Conservation (phyloP, 2,329 filamentous ascomycete species). For the Exophiala oligosperma region DNA sequence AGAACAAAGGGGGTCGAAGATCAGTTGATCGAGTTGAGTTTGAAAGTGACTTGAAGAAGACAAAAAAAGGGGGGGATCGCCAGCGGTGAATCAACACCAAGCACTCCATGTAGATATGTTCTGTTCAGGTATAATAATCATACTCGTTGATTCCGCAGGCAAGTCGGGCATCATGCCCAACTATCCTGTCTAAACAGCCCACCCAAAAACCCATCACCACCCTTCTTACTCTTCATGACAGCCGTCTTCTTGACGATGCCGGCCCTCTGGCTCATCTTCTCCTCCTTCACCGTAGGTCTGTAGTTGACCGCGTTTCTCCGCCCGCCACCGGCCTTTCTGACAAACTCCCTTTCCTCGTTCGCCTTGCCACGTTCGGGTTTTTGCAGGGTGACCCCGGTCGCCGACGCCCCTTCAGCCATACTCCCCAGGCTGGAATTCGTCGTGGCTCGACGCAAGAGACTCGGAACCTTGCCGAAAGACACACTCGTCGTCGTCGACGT, state of each 20-base stretch:
- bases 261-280: conserved; percentile 29
- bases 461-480: conserved; percentile 23
- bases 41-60: too few relatives aligned
- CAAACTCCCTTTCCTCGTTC: conserved; percentile 27
- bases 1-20: conserved; percentile 14
- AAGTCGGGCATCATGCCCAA: conserved; percentile 9
- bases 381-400: conserved; percentile 26
- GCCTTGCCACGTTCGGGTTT: conserved; percentile 28
- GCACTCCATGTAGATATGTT: too few relatives aligned
- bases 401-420: conserved; percentile 25
- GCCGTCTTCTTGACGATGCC: conserved; percentile 25
- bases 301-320: conserved; percentile 30
- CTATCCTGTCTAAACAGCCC: conserved; percentile 24
- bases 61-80: too few relatives aligned
- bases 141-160: background rate
- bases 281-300: conserved; percentile 25
- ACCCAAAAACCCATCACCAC: conserved; percentile 22
- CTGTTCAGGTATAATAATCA: too few relatives aligned
- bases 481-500: conserved; percentile 8
- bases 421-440: conserved; percentile 28
- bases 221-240: conserved; percentile 20
- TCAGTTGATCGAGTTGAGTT: conserved; percentile 4
- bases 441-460: conserved; percentile 28
- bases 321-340: conserved; percentile 27
- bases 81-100: too few relatives aligned